Percentiles rank a stretch among this genome's conserved stretches.
Evolutionary conservation across 148 eudicot genomes (phyloP).

Genomic region (Gaultheria prostrata): DNA sequence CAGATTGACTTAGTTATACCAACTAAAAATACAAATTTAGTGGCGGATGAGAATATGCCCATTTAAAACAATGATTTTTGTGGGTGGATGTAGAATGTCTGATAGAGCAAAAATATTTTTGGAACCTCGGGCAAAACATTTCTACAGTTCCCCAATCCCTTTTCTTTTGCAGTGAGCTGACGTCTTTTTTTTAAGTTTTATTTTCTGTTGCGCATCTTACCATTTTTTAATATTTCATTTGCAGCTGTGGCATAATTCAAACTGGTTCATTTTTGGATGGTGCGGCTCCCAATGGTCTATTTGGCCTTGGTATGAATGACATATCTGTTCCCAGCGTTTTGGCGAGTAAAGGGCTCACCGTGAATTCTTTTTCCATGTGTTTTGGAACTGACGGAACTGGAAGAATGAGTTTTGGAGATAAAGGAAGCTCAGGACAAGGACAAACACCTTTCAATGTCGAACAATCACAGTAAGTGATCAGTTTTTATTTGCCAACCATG

Average conservation of each 20-base stretch:
- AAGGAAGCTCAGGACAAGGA: conserved; percentile 58
- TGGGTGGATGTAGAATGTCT: background rate
- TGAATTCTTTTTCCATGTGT: conserved; percentile 96
- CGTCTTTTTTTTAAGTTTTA: background rate
- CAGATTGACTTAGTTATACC: background rate
- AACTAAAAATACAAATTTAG: no score
- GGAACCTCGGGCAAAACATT: background rate
- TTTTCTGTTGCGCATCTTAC: background rate
- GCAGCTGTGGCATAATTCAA: conserved; percentile 75
- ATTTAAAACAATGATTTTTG: background rate
- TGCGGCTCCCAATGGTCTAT: conserved; percentile 90
- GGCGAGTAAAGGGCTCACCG: conserved; percentile 53
- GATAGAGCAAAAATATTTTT: background rate
- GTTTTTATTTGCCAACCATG: background rate
- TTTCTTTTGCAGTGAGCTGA: background rate
- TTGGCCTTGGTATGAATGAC: conserved; percentile 72
- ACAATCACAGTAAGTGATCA: conserved; percentile 41
- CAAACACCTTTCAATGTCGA: conserved; percentile 60
- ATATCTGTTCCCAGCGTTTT: conserved; percentile 77
- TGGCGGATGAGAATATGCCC: background rate
- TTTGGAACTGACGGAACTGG: conserved; percentile 65
- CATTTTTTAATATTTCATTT: conserved; percentile 16
- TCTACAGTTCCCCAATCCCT: background rate
- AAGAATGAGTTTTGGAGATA: conserved; percentile 86
- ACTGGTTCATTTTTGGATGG: conserved; percentile 79